These are phyloP conservation scores for Suhomyces anneliseae DNA, from an alignment of 1,139 yeast genomes.

Conservation along the genomic window DNA sequence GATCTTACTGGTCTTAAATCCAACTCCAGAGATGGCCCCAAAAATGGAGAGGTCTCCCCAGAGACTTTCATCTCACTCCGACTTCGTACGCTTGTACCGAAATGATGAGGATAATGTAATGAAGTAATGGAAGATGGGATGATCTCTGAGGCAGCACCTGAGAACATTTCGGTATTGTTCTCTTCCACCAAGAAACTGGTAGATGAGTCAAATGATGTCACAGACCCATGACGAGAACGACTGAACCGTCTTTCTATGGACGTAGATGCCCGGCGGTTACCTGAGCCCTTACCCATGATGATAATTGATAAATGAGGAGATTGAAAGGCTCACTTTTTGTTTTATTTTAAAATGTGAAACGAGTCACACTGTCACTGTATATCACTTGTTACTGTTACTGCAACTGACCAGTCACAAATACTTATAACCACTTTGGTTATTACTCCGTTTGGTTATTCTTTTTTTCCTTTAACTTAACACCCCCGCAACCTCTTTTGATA, in stretches of 20 bases:
- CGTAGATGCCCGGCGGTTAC: constrained; percentile 9
- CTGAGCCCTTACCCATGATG: constrained; percentile 2
- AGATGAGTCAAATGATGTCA: constrained; percentile 39
- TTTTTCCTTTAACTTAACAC: no score
- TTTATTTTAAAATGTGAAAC: no score
- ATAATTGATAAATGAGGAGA: no score
- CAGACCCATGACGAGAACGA: constrained; percentile 38
- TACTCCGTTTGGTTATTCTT: no score
- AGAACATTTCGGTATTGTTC: constrained; percentile 69
- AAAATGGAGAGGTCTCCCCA: constrained; percentile 41
- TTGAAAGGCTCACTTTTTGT: no score
- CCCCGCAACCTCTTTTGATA: no score
- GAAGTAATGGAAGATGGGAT: constrained; percentile 89
- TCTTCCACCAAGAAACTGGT: constrained; percentile 39
- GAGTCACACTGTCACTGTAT: no score
- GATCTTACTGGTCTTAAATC: constrained; percentile 32
- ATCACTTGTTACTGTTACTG: no score
- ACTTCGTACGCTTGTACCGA: constrained; percentile 31
- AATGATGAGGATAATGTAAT: constrained; percentile 72
- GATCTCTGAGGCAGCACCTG: constrained; percentile 88
- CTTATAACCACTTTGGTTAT: no score
- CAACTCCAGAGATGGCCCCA: constrained; percentile 25
- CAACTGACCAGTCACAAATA: no score
- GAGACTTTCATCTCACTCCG: constrained; percentile 27
- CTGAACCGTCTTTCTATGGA: constrained; percentile 14